Conservation (phyloP, 2,329 filamentous ascomycete genomes). For the Xylaria sp. region DNA sequence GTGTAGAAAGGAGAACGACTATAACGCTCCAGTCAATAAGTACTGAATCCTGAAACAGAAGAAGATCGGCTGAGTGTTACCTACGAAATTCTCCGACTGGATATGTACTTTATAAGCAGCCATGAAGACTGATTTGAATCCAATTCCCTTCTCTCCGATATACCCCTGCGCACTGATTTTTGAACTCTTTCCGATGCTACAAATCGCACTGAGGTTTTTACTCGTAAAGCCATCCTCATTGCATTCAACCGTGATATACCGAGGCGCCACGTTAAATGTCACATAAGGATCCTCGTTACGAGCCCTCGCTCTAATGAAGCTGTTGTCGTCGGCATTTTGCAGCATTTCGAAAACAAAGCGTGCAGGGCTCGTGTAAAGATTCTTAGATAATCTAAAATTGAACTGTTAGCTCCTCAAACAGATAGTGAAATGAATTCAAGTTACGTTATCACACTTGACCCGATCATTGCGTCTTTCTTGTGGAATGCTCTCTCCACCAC, state of each 20-base stretch:
- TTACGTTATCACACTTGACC: conserved; percentile 14
- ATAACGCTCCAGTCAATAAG: neutral
- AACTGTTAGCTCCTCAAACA: neutral
- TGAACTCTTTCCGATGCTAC: conserved; percentile 57
- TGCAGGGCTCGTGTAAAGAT: conserved; percentile 56
- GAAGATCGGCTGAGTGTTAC: neutral
- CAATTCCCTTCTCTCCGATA: conserved; percentile 63
- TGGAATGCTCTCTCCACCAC: conserved; percentile 17
- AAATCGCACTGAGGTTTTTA: conserved; percentile 59
- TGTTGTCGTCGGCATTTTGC: conserved; percentile 66
- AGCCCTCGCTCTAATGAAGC: conserved; percentile 48
- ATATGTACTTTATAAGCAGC: conserved; percentile 58
- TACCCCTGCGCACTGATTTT: conserved; percentile 56
- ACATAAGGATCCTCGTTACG: conserved; percentile 47
- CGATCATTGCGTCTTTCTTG: conserved; percentile 16
- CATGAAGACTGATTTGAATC: conserved; percentile 64
- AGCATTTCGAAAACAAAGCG: conserved; percentile 65
- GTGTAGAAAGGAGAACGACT: conserved; percentile 57
- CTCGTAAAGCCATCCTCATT: conserved; percentile 61
- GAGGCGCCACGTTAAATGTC: conserved; percentile 51
- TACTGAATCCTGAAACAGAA: neutral
- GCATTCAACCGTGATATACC: conserved; percentile 58
- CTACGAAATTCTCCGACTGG: conserved; percentile 53
- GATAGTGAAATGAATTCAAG: neutral
- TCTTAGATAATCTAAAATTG: conserved; percentile 52